Base-by-base conservation (phyloP, 371 early-diverging fungal genomes). In the Capillidium rhysosporum region DNA sequence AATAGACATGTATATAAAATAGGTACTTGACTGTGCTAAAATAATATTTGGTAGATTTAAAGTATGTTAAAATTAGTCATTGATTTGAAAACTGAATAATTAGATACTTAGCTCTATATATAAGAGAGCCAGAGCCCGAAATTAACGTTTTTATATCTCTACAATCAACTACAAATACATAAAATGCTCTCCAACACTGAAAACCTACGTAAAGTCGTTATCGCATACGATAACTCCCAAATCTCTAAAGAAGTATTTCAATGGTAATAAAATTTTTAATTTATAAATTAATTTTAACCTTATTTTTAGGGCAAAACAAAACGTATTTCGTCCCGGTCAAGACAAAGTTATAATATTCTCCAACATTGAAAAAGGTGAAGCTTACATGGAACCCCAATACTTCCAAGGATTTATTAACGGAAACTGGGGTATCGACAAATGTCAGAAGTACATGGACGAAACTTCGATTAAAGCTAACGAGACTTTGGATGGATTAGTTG, bases 151-250 rank as follows among this genome's bases (percentile, higher is more conserved):
- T n/a, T n/a, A n/a, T n/a, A n/a, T n/a, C n/a, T n/a, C n/a, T n/a
- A n/a, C n/a, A n/a, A n/a, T n/a, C n/a, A n/a, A n/a, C n/a, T n/a
- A n/a, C n/a, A n/a, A n/a, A n/a, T n/a, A n/a, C n/a, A n/a, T n/a
- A n/a, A n/a, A n/a, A n/a, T n/a, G n/a, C n/a, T n/a, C n/a, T n/a
- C n/a, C n/a, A n/a, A n/a, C n/a, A n/a, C n/a, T n/a, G n/a, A n/a
- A n/a, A n/a, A n/a, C n/a, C n/a, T n/a, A n/a, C 55, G 59, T 38
- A 54, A 49, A 38, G 49, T 59, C 28, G 16, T 59, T 18, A 49
- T 59, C 9, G 54, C 55, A 28, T 55, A 49, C 49, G 59, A 59
- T 49, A 55, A 54, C 55, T 49, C 49, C 26, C 45, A 55, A 7
- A 47, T 49, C 26, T 49, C 43, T 25, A 47, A 47, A 28, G 28